Evolutionary conservation across 2,329 filamentous ascomycete genomes (phyloP), one percentile per base, ranked within the genome.

Genomic region (Aspergillus persii): DNA sequence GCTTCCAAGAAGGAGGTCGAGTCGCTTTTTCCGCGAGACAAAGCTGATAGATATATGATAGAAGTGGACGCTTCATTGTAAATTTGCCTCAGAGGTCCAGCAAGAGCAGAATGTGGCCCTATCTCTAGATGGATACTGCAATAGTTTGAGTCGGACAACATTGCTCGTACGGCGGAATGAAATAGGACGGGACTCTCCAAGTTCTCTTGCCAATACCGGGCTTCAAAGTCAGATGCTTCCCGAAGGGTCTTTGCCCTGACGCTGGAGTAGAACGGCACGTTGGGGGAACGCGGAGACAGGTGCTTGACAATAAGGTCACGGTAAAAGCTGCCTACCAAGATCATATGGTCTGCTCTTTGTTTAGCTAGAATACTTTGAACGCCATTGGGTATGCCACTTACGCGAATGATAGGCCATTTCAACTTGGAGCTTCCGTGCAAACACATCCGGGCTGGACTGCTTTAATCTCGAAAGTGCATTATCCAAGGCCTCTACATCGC

Each of bases 41-140:
- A 12, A 15, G 36, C 36, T 5, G 36, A 41, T 2, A 41, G 1
- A n/a, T 41, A 41, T 11, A 15, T 41, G 15, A 41, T 41, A 1
- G 49, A 18, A 6, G 30, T 1, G 11, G 27, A 9, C 2, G 3
- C 8, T 11, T 54, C 53, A 2, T 4, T 5, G 23, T 49, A 54
- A 6, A 26, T 48, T n/a, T 54, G 53, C 7, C 53, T 48, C 23
- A 33, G 6, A 11, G 53, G 53, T 9, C 47, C 54, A 3, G 47
- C 48, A n/a, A 56, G 54, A 15, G 54, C 46, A 8, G 46, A 33
- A n/a, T 56, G 54, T 8, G 54, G 54, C 31, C 54, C 54, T 5
- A 56, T 8, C 29, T 56, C 54, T 23, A 56, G 3, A n/a, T 41
- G 36, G n/a, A 41, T 15, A 41, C 36, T 41, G 36, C 36, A 41